Percentiles rank a stretch among this genome's conserved stretches.
phyloP scores from a whole-genome alignment of 176 grass and related monocot genomes.

The Ensete glaucum region DNA sequence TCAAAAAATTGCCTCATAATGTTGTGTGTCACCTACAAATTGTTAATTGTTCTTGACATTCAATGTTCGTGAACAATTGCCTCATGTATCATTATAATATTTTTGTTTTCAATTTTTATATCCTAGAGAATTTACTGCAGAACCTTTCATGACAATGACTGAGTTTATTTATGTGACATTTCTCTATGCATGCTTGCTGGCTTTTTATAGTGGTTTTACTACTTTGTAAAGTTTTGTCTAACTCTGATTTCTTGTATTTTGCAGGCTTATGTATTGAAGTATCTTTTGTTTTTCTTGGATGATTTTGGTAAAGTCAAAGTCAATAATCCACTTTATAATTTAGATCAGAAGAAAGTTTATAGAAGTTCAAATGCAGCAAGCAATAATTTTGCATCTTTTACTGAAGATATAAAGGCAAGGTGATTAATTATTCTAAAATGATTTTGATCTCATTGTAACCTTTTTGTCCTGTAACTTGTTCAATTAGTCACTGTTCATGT shows the following conservation, averaged over 20 bases:
- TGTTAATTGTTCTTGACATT: not conserved
- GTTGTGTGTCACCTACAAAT: not conserved
- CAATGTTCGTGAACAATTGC: not conserved
- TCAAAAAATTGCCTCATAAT: not conserved
- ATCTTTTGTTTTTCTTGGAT: constrained; percentile 83
- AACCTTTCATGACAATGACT: not conserved
- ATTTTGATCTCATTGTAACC: constrained; percentile 14
- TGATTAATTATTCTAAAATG: constrained; percentile 35
- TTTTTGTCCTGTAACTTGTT: constrained; percentile 19
- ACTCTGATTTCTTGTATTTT: constrained; percentile 25
- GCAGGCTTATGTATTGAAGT: constrained; percentile 97
- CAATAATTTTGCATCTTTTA: constrained; percentile 74
- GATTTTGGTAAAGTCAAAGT: constrained; percentile 60
- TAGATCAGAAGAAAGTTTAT: constrained; percentile 50
- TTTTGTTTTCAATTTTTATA: not conserved
- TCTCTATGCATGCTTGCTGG: not conserved
- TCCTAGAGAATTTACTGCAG: too few species aligned
- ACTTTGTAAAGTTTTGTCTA: constrained; percentile 1
- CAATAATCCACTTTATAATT: constrained; percentile 34
- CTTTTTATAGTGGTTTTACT: not conserved
- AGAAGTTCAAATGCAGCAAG: constrained; percentile 38
- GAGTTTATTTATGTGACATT: not conserved
- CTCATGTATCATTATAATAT: not conserved
- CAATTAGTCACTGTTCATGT: constrained; percentile 1
- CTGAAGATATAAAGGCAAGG: constrained; percentile 81